Evolutionary conservation across 2,329 filamentous ascomycete species (phyloP).

Genomic region (Pseudohalonectria lignicola): DNA sequence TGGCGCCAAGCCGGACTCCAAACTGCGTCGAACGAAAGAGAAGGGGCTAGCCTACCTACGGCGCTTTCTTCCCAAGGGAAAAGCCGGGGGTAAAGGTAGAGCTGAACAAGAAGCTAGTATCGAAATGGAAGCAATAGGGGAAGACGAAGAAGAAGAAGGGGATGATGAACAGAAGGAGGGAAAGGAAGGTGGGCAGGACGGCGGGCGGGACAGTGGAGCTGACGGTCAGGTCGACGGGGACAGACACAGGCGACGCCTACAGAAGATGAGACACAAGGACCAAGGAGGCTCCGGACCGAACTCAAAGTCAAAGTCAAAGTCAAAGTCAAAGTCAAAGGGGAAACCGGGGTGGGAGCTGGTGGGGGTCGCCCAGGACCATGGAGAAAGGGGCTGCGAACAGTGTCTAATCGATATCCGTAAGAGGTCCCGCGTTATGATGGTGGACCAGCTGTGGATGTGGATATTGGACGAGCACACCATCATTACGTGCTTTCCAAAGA

Average conservation of each 20-base stretch:
- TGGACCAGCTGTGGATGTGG: constrained; percentile 21
- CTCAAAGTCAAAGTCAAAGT: too few relatives aligned
- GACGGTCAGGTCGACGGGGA: too few relatives aligned
- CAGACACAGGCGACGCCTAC: too few relatives aligned
- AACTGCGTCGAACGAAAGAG: too few relatives aligned
- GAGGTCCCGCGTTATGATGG: constrained; percentile 15
- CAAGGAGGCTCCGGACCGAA: too few relatives aligned
- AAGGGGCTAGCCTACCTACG: too few relatives aligned
- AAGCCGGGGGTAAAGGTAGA: not conserved
- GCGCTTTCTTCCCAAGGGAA: too few relatives aligned
- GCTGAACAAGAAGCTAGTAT: not conserved
- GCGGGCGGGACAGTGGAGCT: too few relatives aligned
- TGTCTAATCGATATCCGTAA: constrained; percentile 17
- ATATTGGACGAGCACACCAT: constrained; percentile 18
- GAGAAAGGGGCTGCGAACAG: constrained; percentile 9
- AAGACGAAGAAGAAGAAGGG: not conserved
- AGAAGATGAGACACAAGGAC: too few relatives aligned
- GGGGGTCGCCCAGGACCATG: not conserved
- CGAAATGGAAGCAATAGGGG: not conserved
- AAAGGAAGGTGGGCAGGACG: not conserved
- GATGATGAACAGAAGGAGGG: not conserved
- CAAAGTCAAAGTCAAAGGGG: too few relatives aligned
- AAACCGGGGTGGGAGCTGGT: constrained; percentile 3
- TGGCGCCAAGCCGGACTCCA: too few relatives aligned
- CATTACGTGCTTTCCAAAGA: constrained; percentile 19